Conservation (phyloP, 2,329 filamentous ascomycete genomes). For the Diaporthe vexans region DNA sequence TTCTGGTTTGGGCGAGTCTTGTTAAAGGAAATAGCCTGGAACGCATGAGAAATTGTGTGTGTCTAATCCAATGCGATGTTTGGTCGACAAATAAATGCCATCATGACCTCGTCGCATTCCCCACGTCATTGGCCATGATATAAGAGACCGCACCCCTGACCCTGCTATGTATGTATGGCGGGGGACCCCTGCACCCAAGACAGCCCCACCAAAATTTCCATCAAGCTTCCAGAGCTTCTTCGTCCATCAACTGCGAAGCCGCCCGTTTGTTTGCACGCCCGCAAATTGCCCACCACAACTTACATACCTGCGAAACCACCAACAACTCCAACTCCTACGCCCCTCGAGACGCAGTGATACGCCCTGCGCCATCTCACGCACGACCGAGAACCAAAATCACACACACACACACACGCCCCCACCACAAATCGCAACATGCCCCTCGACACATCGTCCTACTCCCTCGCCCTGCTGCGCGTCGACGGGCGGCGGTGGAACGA, state of each 20-base stretch:
- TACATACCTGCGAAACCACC: neutral
- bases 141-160: constrained; percentile 15
- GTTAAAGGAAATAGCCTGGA: neutral
- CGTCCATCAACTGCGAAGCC: neutral
- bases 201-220: constrained; percentile 38
- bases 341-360: too few species aligned
- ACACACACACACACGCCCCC: neutral
- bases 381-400: neutral
- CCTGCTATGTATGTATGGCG: neutral
- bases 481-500: constrained; percentile 97
- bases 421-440: constrained; percentile 76
- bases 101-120: neutral
- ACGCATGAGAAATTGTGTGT: neutral
- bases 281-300: neutral
- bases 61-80: too few species aligned
- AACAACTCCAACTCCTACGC: too few species aligned
- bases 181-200: neutral
- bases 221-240: constrained; percentile 32
- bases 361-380: too few species aligned
- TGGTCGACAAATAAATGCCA: too few species aligned
- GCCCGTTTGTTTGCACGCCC: neutral
- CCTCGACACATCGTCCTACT: constrained; percentile 93
- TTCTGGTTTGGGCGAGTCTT: neutral
- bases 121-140: constrained; percentile 24
- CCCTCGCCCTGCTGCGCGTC: constrained; percentile 84